Base-by-base conservation (phyloP, 805 yeast genomes). In the Ogataea naganishii region DNA sequence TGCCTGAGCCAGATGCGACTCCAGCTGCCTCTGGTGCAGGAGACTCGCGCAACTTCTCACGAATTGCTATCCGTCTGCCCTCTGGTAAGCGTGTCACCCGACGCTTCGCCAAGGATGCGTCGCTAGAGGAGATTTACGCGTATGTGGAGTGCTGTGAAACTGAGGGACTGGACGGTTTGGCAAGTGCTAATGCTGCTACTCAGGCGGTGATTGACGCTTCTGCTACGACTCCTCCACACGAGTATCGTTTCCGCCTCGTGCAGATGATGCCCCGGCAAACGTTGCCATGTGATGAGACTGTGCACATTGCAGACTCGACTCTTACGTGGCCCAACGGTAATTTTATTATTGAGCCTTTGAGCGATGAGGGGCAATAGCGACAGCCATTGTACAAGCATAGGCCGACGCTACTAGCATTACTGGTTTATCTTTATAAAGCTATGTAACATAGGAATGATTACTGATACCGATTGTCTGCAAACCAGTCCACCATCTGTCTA, bases 61-160 rank as follows among this genome's bases (percentile, higher is more conserved):
- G 80, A 23, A 60, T 89, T 3, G 88, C 92, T 1, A 67, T 89
- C 7, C 67, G 89, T 39, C 47, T 83, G 23, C 67, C 68, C 1
- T 56, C 63, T 35, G 94, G 94, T 3, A 62, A 61, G 28, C 67
- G 96, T 35, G 47, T 72, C 1, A 58, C 67, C 6, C 51, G 72
- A 41, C 47, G 66, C 46, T 61, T 84, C 36, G 48, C 58, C 25
- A 64, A 68, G 10, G 47, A 57, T 17, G 57, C 62, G 10, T 44
- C 64, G 1, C 52, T 84, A 1, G 75, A 72, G 32, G 86, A 81
- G 31, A 56, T 89, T 10, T 80, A 77, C 47, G 80, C 86, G 7
- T 77, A 63, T 45, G 80, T 77, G 12, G 94, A 82, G 39, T 58
- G 79, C 37, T 42, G 52, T 17, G 50, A 47, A 23, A 43, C 43